Evolutionary conservation across 768 basidiomycete genomes (phyloP), one percentile per base, ranked within the genome.

Genomic region (Albatrellus ellisii): DNA sequence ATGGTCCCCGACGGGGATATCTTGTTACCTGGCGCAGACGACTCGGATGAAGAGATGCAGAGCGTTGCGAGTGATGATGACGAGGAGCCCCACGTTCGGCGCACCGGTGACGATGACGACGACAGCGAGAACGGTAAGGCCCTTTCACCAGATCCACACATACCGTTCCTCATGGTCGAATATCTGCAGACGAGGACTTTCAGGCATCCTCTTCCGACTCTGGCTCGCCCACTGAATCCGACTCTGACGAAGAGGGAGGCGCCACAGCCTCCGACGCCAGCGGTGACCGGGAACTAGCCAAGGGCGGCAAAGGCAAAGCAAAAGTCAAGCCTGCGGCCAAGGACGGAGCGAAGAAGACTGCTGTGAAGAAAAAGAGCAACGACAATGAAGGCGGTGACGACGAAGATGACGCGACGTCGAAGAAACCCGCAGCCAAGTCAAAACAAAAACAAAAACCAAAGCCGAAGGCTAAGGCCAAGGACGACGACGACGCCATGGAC

Each of bases 1-100:
- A 89, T 91, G 75, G 75, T 84, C 40, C 81, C 85, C 11, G 92
- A 95, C 54, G 79, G 79, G 15, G 79, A 90, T 54, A 64, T 86
- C 47, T 68, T 85, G 52, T 60, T 86, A 61, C 71, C 69, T 36
- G 73, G 74, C 17, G 77, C 61, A 38, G 79, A 79, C 29, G 86
- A 87, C 42, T 78, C 71, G 35, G 75, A 79, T 47, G 82, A 84
- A 46, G 84, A 85, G 54, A 84, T 85, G 83, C 75, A 77, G 57
- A 87, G 85, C 54, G 76, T 81, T 4, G 72, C 75, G 18, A 83
- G 78, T 51, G 76, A 77, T 43, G 82, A 78, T 14, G 67, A 73
- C 50, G 77, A 74, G 48, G 69, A 59, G 29, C 75, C 73, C 0
- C 69, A 67, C 48, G 61, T 62, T 26, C 70, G 66, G 35, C 38